A percentile compares a stretch with the other conserved stretches of the same genome.
Evolutionary conservation across 2,329 filamentous ascomycete species (phyloP).

Genomic region (Biscogniauxia marginata): DNA sequence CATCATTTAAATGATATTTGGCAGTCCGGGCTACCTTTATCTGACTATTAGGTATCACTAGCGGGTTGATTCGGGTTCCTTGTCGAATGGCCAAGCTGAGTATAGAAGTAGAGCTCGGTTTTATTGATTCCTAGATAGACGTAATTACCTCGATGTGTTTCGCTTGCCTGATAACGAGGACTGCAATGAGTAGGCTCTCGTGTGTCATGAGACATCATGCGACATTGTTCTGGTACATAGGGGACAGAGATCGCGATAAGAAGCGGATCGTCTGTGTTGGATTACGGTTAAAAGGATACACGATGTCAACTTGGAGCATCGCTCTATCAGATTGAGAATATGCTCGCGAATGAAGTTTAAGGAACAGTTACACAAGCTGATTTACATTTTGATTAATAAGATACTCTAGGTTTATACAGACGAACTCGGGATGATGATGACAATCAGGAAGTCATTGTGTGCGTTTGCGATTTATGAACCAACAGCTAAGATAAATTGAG

Average conservation of each 20-base stretch:
- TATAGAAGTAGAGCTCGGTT: neutral
- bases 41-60: neutral
- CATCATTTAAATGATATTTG: neutral
- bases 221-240: neutral
- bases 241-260: too few species aligned
- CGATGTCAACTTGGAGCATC: too few species aligned
- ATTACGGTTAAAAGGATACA: too few species aligned
- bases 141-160: neutral
- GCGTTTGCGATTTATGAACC: neutral
- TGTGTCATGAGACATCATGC: neutral
- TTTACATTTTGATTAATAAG: too few species aligned
- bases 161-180: too few species aligned
- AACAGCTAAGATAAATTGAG: neutral
- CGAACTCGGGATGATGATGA: neutral
- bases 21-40: neutral
- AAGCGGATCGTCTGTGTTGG: too few species aligned
- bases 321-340: too few species aligned
- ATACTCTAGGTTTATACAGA: neutral
- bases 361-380: too few species aligned
- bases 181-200: neutral
- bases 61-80: neutral
- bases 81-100: neutral
- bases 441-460: too few species aligned
- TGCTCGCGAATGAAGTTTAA: too few species aligned
- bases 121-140: too few species aligned